These are phyloP conservation scores for Candida pseudoglaebosa DNA, from an alignment of 805 yeast species.

Conservation along the genomic window DNA sequence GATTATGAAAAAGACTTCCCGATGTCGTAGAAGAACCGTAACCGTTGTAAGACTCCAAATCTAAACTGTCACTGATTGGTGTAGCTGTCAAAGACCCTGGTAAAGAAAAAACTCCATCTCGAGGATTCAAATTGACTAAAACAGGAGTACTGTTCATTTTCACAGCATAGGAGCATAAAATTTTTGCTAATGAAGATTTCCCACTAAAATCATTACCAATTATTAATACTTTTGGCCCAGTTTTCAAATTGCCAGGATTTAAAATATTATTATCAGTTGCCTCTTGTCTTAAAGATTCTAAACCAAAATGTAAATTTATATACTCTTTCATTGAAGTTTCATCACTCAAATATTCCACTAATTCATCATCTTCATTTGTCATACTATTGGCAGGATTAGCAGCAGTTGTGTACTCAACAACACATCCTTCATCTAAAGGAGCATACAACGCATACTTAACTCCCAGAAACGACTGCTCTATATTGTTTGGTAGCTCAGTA, in stretches of 20 bases:
- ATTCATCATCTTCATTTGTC: conserved; percentile 30
- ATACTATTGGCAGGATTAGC: conserved; percentile 12
- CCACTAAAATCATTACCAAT: conserved; percentile 75
- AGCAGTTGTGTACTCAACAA: conserved; percentile 42
- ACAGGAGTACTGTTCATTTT: conserved; percentile 67
- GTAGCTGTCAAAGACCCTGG: conserved; percentile 88
- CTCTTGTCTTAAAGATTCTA: conserved; percentile 51
- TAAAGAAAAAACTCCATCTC: conserved; percentile 60
- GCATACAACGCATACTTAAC: conserved; percentile 36
- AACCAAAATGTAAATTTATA: conserved; percentile 68
- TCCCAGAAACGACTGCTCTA: conserved; percentile 41
- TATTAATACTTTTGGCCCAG: conserved; percentile 59
- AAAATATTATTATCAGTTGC: conserved; percentile 18
- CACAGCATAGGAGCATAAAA: conserved; percentile 69
- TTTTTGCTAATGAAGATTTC: conserved; percentile 70
- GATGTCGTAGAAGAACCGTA: conserved; percentile 72
- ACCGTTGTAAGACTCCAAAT: conserved; percentile 65
- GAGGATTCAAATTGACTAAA: conserved; percentile 76
- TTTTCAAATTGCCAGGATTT: conserved; percentile 26
- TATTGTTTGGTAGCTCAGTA: conserved; percentile 78
- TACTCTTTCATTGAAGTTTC: conserved; percentile 65
- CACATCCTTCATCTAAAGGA: conserved; percentile 59
- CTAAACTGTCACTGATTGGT: conserved; percentile 74
- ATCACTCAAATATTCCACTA: conserved; percentile 63
- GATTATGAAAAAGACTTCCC: conserved; percentile 72